A percentile compares a stretch with the other conserved stretches of the same genome.
Evolutionary conservation across 2,329 filamentous ascomycete genomes (phyloP).

Genomic region (Trichoderma oligosporum): DNA sequence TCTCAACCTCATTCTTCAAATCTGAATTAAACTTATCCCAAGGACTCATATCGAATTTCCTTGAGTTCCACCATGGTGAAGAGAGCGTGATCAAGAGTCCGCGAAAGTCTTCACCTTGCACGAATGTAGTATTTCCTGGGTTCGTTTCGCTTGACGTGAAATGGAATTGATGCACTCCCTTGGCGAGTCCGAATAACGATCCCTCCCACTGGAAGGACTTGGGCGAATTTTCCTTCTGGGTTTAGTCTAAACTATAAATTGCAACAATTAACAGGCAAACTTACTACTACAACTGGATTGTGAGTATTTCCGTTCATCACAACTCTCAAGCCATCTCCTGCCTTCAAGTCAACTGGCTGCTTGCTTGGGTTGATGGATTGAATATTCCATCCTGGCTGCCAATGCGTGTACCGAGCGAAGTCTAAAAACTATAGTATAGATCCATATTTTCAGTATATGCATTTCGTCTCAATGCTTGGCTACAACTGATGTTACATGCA

Average conservation of each 20-base stretch:
- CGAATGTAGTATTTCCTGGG: slow-evolving; percentile 8
- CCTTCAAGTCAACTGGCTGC: slow-evolving; percentile 6
- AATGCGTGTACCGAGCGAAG: slow-evolving; percentile 11
- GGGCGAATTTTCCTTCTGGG: slow-evolving; percentile 1
- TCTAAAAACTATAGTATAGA: not conserved
- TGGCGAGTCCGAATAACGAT: slow-evolving; percentile 7
- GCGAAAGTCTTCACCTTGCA: slow-evolving; percentile 6
- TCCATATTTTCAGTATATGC: not conserved
- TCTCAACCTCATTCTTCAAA: slow-evolving; percentile 8
- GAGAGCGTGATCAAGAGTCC: slow-evolving; percentile 10
- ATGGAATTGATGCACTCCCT: slow-evolving; percentile 11
- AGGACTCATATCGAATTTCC: slow-evolving; percentile 2
- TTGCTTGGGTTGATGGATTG: not conserved
- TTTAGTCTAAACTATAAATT: not conserved
- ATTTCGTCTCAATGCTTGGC: not conserved
- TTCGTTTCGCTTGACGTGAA: not conserved
- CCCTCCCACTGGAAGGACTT: slow-evolving; percentile 10
- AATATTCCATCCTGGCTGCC: slow-evolving; percentile 12
- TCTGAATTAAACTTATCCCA: slow-evolving; percentile 12
- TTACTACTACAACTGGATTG: not conserved
- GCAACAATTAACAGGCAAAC: not conserved
- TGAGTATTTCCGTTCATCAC: slow-evolving; percentile 3
- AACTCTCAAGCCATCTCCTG: slow-evolving; percentile 4
- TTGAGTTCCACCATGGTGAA: slow-evolving; percentile 7
- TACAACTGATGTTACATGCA: not conserved